Percentiles rank a stretch among this genome's conserved stretches.
These are phyloP conservation scores for Plasmodium gaboni DNA, from an alignment of 169 alveolate genomes.

Conservation along the genomic window DNA sequence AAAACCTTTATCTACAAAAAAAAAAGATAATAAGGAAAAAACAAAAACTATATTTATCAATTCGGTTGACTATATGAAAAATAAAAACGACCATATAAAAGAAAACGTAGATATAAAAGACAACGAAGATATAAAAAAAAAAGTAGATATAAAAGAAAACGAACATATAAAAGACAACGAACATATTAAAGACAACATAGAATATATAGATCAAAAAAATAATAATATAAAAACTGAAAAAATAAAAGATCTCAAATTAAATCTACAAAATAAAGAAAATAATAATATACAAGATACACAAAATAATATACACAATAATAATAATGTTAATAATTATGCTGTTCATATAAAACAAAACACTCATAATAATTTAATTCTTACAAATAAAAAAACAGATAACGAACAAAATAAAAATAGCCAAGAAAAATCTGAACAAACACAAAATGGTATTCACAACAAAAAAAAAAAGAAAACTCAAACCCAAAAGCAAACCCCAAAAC, in stretches of 20 bases:
- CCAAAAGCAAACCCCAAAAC: too few relatives aligned
- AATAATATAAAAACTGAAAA: neutral
- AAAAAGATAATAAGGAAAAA: conserved; percentile 52
- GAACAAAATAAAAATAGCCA: too few relatives aligned
- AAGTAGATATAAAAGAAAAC: neutral
- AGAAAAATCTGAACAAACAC: too few relatives aligned
- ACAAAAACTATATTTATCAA: conserved; percentile 22
- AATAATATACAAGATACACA: neutral
- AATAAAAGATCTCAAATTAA: neutral
- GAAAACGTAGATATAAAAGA: neutral
- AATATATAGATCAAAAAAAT: neutral
- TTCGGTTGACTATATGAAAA: conserved; percentile 40
- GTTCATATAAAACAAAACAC: neutral
- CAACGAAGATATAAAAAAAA: neutral
- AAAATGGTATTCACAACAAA: too few relatives aligned
- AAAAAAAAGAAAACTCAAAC: too few relatives aligned
- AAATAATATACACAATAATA: neutral
- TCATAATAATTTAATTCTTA: too few relatives aligned
- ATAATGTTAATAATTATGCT: neutral
- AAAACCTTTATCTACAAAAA: conserved; percentile 3
- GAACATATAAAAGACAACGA: neutral
- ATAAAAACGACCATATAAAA: conserved; percentile 9
- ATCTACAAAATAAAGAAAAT: neutral
- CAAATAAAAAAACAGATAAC: too few relatives aligned
- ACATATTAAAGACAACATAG: neutral